Percentiles rank a stretch among this genome's conserved stretches.
Conservation (phyloP, 768 basidiomycete genomes). For the Psilocybe cyanescens region DNA sequence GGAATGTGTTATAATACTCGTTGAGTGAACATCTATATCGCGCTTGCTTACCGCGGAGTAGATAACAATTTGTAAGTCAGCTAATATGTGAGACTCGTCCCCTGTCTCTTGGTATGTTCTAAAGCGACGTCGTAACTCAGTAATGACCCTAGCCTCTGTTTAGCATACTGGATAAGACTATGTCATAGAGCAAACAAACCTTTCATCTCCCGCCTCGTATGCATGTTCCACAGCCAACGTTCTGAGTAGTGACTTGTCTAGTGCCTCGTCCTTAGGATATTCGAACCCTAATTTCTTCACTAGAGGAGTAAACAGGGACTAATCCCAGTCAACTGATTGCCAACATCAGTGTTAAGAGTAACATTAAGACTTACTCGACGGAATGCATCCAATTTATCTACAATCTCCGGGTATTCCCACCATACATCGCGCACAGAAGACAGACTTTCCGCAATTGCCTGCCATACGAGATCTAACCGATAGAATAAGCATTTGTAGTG, state of each 20-base stretch:
- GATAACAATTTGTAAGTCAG: slow-evolving; percentile 69
- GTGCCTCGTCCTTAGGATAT: slow-evolving; percentile 63
- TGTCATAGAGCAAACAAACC: slow-evolving; percentile 19
- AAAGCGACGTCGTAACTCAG: slow-evolving; percentile 75
- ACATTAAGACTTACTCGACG: slow-evolving; percentile 47
- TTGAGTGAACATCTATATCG: background rate
- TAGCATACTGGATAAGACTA: slow-evolving; percentile 6
- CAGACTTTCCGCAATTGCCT: slow-evolving; percentile 64
- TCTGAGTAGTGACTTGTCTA: slow-evolving; percentile 73
- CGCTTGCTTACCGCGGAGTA: slow-evolving; percentile 50
- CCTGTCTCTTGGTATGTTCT: slow-evolving; percentile 66
- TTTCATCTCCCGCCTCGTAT: slow-evolving; percentile 29
- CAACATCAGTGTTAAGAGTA: background rate
- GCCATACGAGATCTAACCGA: slow-evolving; percentile 77
- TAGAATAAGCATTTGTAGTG: background rate
- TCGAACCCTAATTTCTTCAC: slow-evolving; percentile 82
- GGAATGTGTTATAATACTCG: background rate
- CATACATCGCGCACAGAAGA: slow-evolving; percentile 62
- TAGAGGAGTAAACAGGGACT: slow-evolving; percentile 75
- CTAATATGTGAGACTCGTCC: slow-evolving; percentile 78
- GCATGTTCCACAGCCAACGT: slow-evolving; percentile 71
- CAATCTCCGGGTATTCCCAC: slow-evolving; percentile 77
- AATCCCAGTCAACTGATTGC: background rate
- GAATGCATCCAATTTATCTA: slow-evolving; percentile 60
- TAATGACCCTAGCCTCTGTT: slow-evolving; percentile 59